phyloP scores from a whole-genome alignment of 2,329 filamentous ascomycete genomes.

The Alternaria viburni region DNA sequence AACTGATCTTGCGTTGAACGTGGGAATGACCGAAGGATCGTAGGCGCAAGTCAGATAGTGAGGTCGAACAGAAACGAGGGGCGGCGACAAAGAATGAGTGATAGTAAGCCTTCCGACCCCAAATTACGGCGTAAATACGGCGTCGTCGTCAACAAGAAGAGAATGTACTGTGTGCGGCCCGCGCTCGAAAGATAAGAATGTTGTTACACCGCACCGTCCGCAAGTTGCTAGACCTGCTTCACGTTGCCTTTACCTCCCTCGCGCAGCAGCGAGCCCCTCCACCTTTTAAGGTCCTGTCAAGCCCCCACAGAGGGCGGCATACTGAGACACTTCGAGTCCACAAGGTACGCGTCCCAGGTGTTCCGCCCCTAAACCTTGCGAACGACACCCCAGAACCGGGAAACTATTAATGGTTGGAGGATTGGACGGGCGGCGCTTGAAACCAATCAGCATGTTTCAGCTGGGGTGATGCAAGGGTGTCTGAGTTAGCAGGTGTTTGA shows the following conservation, averaged over 20 bases:
- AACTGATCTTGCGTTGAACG: not conserved
- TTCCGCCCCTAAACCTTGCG: not conserved
- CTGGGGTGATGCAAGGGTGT: not conserved
- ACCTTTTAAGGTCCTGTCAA: not conserved
- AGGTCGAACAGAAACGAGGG: not conserved
- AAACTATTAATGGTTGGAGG: conserved; percentile 2
- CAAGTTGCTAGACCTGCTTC: not conserved
- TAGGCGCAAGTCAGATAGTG: not conserved
- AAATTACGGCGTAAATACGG: not conserved
- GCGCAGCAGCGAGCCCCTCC: not conserved
- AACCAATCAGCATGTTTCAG: conserved; percentile 13
- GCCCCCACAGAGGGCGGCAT: not conserved
- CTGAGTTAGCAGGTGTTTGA: not conserved
- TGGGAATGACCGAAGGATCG: not conserved
- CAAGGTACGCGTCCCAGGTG: not conserved
- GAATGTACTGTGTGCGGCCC: not conserved
- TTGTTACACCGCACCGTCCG: not conserved
- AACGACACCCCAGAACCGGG: not conserved
- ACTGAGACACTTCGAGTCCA: conserved; percentile 1
- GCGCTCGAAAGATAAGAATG: not conserved
- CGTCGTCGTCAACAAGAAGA: not conserved
- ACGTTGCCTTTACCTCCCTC: not conserved
- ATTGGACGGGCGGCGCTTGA: not conserved
- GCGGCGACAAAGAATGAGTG: not conserved
- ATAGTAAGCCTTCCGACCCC: not conserved